phyloP scores from a whole-genome alignment of 1,284 basidiomycete genomes.

The Naganishia sp. region DNA sequence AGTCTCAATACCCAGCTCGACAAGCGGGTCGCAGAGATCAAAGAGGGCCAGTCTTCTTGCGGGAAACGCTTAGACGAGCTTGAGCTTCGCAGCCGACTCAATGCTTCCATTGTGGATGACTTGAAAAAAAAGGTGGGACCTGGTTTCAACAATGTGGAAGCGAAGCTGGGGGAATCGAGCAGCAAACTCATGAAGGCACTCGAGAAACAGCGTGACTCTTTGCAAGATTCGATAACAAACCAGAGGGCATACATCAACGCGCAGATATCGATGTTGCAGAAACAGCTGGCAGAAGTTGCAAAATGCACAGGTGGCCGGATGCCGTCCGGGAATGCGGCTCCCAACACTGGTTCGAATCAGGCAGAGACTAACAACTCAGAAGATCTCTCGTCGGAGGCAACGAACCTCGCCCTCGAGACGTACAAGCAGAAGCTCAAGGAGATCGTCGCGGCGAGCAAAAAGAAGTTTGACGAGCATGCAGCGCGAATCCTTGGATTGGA shows the following conservation, averaged over 20 bases:
- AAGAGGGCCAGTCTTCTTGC: too few relatives aligned
- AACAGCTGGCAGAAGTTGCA: too few relatives aligned
- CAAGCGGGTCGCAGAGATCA: too few relatives aligned
- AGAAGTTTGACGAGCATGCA: constrained; percentile 1
- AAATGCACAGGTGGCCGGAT: neutral
- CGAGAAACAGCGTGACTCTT: neutral
- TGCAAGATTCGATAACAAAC: neutral
- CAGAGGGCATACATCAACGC: neutral
- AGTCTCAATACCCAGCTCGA: too few relatives aligned
- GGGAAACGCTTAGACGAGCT: too few relatives aligned
- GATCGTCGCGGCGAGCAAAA: constrained; percentile 1
- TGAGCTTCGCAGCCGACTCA: too few relatives aligned
- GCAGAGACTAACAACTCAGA: too few relatives aligned
- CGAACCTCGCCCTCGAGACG: neutral
- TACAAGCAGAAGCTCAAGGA: neutral
- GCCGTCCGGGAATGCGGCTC: neutral
- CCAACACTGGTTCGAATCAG: too few relatives aligned
- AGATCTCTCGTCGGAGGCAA: neutral
- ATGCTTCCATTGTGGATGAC: too few relatives aligned
- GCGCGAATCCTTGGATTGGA: constrained; percentile 6
- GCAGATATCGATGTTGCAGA: neutral
- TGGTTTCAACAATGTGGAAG: neutral
- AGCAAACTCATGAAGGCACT: neutral
- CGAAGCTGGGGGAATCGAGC: neutral
- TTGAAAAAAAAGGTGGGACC: too few relatives aligned